These are phyloP conservation scores for Somion occarium DNA, from an alignment of 1,284 basidiomycete species.

Conservation along the genomic window DNA sequence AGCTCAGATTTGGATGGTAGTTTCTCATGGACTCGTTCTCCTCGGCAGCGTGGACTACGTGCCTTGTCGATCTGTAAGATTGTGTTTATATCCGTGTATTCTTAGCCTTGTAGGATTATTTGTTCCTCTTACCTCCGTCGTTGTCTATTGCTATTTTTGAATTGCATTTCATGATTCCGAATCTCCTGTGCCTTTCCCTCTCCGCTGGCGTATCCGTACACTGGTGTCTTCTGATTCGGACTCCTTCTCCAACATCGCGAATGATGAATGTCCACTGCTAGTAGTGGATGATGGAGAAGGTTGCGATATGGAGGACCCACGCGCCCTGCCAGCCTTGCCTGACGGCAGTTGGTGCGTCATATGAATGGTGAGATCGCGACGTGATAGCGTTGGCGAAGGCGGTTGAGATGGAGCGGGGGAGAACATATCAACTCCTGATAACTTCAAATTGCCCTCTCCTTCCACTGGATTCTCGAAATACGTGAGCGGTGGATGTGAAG, in stretches of 20 bases:
- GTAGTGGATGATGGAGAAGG: conserved; percentile 18
- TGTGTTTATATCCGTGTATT: not conserved
- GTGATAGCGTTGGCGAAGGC: conserved; percentile 53
- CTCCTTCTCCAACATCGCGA: conserved; percentile 28
- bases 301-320: conserved; percentile 5
- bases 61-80: not conserved
- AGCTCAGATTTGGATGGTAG: conserved; percentile 86
- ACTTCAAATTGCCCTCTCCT: conserved; percentile 45
- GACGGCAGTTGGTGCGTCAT: conserved; percentile 14
- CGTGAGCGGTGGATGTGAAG: conserved; percentile 3
- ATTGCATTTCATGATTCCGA: not conserved
- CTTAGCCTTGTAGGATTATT: conserved; percentile 3
- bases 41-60: not conserved
- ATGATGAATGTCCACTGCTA: conserved; percentile 28
- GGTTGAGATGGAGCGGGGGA: conserved; percentile 64
- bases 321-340: conserved; percentile 7
- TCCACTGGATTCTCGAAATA: conserved; percentile 43
- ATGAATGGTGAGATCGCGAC: conserved; percentile 20
- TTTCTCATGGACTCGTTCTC: not conserved
- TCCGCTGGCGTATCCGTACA: conserved; percentile 17
- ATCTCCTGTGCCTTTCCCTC: not conserved
- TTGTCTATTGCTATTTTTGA: not conserved
- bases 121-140: not conserved
- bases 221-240: conserved; percentile 27
- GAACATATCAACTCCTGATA: conserved; percentile 67